Base-by-base conservation (phyloP, 768 basidiomycete genomes). In the Panaeolus papilionaceus region DNA sequence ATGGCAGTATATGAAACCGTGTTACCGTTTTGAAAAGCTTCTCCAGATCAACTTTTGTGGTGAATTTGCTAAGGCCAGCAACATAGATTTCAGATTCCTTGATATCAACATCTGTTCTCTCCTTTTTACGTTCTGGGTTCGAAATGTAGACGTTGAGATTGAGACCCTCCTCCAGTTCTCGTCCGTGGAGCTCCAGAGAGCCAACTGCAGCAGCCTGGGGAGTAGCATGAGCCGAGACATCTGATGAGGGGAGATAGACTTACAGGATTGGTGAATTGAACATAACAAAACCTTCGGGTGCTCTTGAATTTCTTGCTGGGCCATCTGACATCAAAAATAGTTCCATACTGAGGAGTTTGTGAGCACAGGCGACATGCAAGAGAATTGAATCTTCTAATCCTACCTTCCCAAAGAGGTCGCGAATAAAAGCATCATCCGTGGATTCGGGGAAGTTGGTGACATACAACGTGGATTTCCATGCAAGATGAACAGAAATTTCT, bases 271-370 rank as follows among this genome's bases (percentile, higher is more conserved):
- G 90, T 91, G 75, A 88, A 98, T 69, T 99, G 98, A 1, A 99
- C 83, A 76, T 99, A 99, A 74, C 94, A 96, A 77, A 99, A 99
- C 49, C 98, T 86, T 40, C 98, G 83, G 2, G 92, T 92, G 66
- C 82, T 89, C 79, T 96, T 97, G 84, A 95, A 96, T 75, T 98
- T 98, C 75, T 96, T 96, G 79, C 95, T 96, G 5, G 98, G 98
- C 97, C 97, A 99, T 38, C 98, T 92, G 18, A 95, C 92, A 70
- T 99, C 96, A 68, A 99, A 93, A 64, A 99, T 86, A 4, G 85
- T 86, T 10, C 98, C 98, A 78, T 92, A 96, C 95, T 98, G 66
- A 0, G 28, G 42, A 67, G 49, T 28, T 39, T 70, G 38, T 23
- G 38, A 66, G 61, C n/a, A 66, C 45, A 66, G 16, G 12, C 37